Evolutionary conservation across 2,329 filamentous ascomycete genomes (phyloP), one percentile per base, ranked within the genome.

Genomic region (Boeremia exigua): DNA sequence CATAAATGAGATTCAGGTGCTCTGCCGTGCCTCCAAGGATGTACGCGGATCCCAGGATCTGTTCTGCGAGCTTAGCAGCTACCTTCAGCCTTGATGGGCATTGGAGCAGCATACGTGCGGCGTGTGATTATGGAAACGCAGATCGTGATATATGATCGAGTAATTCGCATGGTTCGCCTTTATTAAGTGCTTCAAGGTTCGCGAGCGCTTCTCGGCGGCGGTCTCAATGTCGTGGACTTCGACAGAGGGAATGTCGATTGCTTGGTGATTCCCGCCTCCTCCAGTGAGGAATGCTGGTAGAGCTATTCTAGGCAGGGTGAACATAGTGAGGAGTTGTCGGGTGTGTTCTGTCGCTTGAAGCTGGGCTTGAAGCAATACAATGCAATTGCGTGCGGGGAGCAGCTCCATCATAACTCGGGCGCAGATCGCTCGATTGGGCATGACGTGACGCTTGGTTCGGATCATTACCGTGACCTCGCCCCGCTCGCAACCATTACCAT

Each of bases 141-240:
- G 79, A 48, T 89, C 74, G 72, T 93, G 86, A 74, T 90, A 95
- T 50, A 96, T 78, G 63, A 98, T 88, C 29, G 92, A 86, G 76
- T 96, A 86, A 72, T 95, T 96, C 63, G 88, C 88, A 78, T 99
- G 95, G 74, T 98, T 98, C 48, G 93, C 88, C 75, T 90, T 91
- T 58, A 99, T 76, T 12, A 99, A 81, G 77, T 98, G 92, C 79
- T 96, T 97, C 59, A 99, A 82, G 17, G 91, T 91, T 58, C 94
- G 83, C 15, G 89, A 87, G 53, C 90, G 83, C 74, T 91, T 94
- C 71, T 96, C 92, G 8, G 87, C 83, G 43, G 87, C 83, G 5
- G 88, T 89, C 78, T 98, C 94, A 66, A 96, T 84, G 73, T 90
- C 85, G 76, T 96, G 87, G 54, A 91, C 82, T 61, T 90, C 81